Conservation (phyloP, 1,284 basidiomycete species). For the Ceratobasidium theobromae region DNA sequence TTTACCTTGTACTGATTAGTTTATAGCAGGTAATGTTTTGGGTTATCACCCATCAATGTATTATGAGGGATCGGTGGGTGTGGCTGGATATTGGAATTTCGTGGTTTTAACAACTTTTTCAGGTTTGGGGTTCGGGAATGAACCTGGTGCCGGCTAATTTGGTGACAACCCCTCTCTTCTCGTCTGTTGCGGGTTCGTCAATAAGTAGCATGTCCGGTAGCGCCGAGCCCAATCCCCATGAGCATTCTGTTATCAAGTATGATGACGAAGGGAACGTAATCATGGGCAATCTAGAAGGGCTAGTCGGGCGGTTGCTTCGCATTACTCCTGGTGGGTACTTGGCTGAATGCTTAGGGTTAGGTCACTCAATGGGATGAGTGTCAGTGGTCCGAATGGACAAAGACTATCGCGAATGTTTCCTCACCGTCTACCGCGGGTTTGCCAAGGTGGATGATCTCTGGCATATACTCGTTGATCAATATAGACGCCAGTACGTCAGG, state of each 20-base stretch:
- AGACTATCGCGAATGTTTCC: slow-evolving; percentile 15
- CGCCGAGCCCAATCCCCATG: slow-evolving; percentile 4
- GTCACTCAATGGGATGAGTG: background rate
- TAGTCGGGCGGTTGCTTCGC: background rate
- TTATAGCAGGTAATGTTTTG: background rate
- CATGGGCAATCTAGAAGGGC: slow-evolving; percentile 5
- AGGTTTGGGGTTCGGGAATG: background rate
- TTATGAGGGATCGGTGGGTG: background rate
- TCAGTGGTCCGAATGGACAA: slow-evolving; percentile 1
- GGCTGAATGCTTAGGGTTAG: background rate
- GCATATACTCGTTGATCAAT: slow-evolving; percentile 7
- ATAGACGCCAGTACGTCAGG: no score
- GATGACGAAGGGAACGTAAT: slow-evolving; percentile 11
- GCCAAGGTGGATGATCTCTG: slow-evolving; percentile 8
- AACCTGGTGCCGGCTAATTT: background rate
- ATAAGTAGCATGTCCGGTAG: background rate
- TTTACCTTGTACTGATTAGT: background rate
- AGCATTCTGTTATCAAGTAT: background rate
- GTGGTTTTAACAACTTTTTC: background rate
- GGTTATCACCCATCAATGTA: background rate
- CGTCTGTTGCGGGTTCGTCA: background rate
- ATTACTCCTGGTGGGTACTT: background rate
- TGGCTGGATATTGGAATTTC: background rate
- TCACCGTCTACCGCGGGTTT: slow-evolving; percentile 24
- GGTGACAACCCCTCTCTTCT: background rate